A percentile compares a stretch with the other conserved stretches of the same genome.
phyloP scores from a whole-genome alignment of 192 early-diverging fungal species.

The Jimgerdemannia lactiflua region DNA sequence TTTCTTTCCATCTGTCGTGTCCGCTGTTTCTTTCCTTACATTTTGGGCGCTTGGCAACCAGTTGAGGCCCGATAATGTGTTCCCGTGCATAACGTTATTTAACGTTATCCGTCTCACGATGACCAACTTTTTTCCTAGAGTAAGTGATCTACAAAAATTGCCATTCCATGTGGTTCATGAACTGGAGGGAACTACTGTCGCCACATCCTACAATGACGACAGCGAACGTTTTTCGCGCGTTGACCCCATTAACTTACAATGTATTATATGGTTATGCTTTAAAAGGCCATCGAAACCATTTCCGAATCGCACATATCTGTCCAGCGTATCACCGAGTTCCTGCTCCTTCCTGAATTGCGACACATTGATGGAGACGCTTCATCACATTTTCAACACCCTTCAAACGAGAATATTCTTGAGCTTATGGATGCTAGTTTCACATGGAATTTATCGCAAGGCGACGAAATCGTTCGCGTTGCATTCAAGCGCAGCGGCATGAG shows the following conservation, averaged over 20 bases:
- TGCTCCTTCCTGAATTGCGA: constrained; percentile 31
- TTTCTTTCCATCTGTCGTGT: constrained; percentile 33
- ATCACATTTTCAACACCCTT: constrained; percentile 1
- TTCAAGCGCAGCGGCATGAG: not conserved
- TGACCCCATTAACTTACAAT: no score
- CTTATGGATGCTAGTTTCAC: constrained; percentile 31
- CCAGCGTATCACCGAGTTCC: constrained; percentile 33
- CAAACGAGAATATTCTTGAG: constrained; percentile 19
- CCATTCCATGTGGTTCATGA: no score
- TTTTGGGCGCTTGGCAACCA: constrained; percentile 28
- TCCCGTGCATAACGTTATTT: constrained; percentile 32
- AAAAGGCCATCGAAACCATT: constrained; percentile 30
- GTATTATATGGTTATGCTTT: not conserved
- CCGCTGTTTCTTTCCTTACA: constrained; percentile 28
- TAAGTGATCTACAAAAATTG: not conserved
- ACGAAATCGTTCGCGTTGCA: constrained; percentile 16
- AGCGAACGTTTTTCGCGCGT: no score
- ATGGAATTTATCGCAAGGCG: constrained; percentile 19
- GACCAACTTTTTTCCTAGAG: constrained; percentile 38
- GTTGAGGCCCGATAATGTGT: constrained; percentile 30
- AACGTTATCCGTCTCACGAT: constrained; percentile 40
- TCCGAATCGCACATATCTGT: constrained; percentile 30
- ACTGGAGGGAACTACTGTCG: no score
- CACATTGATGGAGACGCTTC: constrained; percentile 28
- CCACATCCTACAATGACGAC: no score